Evolutionary conservation across 2,329 filamentous ascomycete genomes (phyloP).

Genomic region (Aspergillus brunneoviolaceus): DNA sequence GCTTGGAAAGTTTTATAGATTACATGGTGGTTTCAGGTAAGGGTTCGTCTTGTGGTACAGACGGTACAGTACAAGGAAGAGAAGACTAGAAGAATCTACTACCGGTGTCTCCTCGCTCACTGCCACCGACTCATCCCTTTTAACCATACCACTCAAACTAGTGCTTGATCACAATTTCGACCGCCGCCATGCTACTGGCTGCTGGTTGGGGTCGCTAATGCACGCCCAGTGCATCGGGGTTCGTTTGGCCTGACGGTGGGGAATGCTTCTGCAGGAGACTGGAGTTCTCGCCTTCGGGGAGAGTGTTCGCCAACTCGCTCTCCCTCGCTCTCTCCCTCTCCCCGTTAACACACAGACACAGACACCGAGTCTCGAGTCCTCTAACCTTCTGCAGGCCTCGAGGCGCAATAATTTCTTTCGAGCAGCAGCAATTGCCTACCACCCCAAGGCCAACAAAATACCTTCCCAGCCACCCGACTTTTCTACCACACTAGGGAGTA

Average conservation of each 20-base stretch:
- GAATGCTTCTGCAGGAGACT: constrained; percentile 22
- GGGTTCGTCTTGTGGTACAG: too few relatives aligned
- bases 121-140: neutral
- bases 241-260: constrained; percentile 17
- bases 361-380: neutral
- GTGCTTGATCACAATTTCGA: neutral
- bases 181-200: neutral
- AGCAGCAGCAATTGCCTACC: too few relatives aligned
- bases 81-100: neutral
- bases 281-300: constrained; percentile 17
- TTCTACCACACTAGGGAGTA: neutral
- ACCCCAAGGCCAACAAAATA: neutral
- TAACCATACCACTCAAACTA: neutral
- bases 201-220: constrained; percentile 19
- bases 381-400: neutral
- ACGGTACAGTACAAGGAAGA: neutral
- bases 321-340: neutral
- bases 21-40: too few relatives aligned
- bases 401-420: too few relatives aligned
- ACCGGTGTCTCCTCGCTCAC: neutral
- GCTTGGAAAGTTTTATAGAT: too few relatives aligned
- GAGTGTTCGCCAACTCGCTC: neutral
- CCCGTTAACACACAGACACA: neutral
- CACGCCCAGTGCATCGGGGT: constrained; percentile 21
- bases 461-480: constrained; percentile 16